Evolutionary conservation across 2,329 filamentous ascomycete species (phyloP).

Genomic region (Penicillium sp.): DNA sequence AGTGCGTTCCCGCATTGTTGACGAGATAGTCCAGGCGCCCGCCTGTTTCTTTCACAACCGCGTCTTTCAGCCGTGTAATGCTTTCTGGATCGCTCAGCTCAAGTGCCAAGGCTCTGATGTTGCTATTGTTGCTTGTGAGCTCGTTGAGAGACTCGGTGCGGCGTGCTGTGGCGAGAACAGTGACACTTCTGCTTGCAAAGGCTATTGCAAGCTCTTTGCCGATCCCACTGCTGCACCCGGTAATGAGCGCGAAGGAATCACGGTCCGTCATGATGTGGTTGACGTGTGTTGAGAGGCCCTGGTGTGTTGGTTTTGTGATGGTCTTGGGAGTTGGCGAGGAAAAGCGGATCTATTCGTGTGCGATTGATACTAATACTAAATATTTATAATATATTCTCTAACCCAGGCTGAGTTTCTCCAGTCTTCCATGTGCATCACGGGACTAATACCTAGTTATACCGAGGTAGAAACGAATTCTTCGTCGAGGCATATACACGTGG

Average conservation of each 20-base stretch:
- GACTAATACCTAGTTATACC: no score
- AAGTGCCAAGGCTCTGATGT: slow-evolving; percentile 1
- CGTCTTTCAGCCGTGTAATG: slow-evolving; percentile 2
- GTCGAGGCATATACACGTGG: no score
- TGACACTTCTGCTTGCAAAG: slow-evolving; percentile 4
- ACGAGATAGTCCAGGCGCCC: slow-evolving; percentile 9
- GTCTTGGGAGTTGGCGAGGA: no score
- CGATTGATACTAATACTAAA: no score
- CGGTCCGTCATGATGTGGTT: no score
- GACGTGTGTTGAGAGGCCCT: no score
- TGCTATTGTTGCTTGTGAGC: slow-evolving; percentile 1
- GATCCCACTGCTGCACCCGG: slow-evolving; percentile 7
- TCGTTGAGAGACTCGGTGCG: background rate
- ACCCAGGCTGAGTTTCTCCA: no score
- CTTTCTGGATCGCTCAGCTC: slow-evolving; percentile 1
- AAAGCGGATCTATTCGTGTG: no score
- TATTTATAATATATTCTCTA: no score
- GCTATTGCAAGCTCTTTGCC: slow-evolving; percentile 7
- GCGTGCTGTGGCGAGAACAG: slow-evolving; percentile 4
- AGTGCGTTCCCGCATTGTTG: slow-evolving; percentile 13
- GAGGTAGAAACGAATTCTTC: no score
- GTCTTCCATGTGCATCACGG: no score
- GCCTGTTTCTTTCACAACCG: background rate
- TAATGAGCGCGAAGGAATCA: slow-evolving; percentile 4
- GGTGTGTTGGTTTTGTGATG: no score